Percentiles rank a stretch among this genome's conserved stretches.
Conservation (phyloP, 164 flowering plant genomes). For the Kingdonia uniflora region DNA sequence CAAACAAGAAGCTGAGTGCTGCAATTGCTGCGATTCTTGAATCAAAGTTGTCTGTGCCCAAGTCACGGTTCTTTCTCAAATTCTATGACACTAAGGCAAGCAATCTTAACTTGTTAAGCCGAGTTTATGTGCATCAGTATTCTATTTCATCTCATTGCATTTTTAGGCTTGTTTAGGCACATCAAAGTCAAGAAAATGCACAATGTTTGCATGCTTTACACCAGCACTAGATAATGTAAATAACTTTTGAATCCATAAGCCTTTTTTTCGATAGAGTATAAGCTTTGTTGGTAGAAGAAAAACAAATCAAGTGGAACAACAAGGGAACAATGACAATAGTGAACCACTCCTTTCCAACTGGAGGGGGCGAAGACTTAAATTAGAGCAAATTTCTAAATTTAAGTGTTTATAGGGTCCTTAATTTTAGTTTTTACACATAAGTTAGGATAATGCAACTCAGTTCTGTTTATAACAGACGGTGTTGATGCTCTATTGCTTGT, state of each 20-base stretch:
- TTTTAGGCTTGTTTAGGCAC: constrained; percentile 79
- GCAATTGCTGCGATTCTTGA: constrained; percentile 71
- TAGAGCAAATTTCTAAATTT: neutral
- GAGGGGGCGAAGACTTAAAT: constrained; percentile 4
- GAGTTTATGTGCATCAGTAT: constrained; percentile 7
- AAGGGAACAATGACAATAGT: too few relatives aligned
- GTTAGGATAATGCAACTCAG: neutral
- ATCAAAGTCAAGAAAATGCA: constrained; percentile 85
- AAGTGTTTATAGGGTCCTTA: neutral
- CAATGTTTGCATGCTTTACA: constrained; percentile 98
- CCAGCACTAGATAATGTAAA: constrained; percentile 82
- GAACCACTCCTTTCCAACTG: too few relatives aligned
- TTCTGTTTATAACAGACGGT: neutral
- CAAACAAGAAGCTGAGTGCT: constrained; percentile 91
- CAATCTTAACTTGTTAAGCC: constrained; percentile 10
- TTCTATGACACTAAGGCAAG: constrained; percentile 83
- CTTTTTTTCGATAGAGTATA: too few relatives aligned
- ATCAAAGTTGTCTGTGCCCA: constrained; percentile 62
- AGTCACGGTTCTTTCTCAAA: constrained; percentile 72
- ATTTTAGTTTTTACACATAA: too few relatives aligned
- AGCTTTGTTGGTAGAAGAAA: too few relatives aligned
- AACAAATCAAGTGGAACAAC: constrained; percentile 9
- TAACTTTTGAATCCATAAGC: constrained; percentile 26
- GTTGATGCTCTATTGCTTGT: constrained; percentile 2
- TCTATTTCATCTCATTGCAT: constrained; percentile 51